Evolutionary conservation across 2,329 filamentous ascomycete genomes (phyloP).

Genomic region (Macrophomina phaseolina): DNA sequence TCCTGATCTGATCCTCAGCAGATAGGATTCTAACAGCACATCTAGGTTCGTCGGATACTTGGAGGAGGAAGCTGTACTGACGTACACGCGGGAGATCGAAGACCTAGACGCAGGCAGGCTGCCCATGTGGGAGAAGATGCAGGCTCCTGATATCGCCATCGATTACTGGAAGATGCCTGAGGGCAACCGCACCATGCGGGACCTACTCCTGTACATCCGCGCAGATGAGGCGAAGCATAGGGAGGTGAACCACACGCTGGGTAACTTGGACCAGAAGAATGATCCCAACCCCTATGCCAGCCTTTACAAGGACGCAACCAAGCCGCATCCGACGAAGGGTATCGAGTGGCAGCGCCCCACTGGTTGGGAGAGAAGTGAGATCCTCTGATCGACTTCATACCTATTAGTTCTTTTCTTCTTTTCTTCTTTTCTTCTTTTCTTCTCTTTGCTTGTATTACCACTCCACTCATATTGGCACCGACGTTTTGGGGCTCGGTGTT

Average conservation of each 20-base stretch:
- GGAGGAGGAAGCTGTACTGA: slow-evolving; percentile 95
- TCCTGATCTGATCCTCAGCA: too few species aligned
- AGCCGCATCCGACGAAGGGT: slow-evolving; percentile 73
- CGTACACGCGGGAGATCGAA: slow-evolving; percentile 86
- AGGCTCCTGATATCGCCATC: slow-evolving; percentile 86
- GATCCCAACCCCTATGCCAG: slow-evolving; percentile 94
- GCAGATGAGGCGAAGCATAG: slow-evolving; percentile 64
- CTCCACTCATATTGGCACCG: slow-evolving; percentile 7
- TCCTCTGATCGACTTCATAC: slow-evolving; percentile 57
- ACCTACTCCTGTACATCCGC: slow-evolving; percentile 85
- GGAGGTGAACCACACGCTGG: slow-evolving; percentile 94
- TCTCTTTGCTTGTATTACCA: background rate
- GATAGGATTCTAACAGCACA: too few species aligned
- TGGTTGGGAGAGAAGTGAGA: slow-evolving; percentile 83
- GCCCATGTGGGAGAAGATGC: slow-evolving; percentile 78
- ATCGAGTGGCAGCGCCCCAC: slow-evolving; percentile 67
- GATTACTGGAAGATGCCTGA: slow-evolving; percentile 96
- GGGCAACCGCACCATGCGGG: slow-evolving; percentile 78
- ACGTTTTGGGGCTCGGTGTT: background rate
- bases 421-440: background rate
- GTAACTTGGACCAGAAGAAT: slow-evolving; percentile 81
- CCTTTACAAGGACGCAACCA: slow-evolving; percentile 72
- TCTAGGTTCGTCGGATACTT: slow-evolving; percentile 84
- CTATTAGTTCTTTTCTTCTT: background rate
- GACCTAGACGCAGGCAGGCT: slow-evolving; percentile 86